phyloP scores from a whole-genome alignment of 2,329 filamentous ascomycete species.

The Xylariaceae sp. region DNA sequence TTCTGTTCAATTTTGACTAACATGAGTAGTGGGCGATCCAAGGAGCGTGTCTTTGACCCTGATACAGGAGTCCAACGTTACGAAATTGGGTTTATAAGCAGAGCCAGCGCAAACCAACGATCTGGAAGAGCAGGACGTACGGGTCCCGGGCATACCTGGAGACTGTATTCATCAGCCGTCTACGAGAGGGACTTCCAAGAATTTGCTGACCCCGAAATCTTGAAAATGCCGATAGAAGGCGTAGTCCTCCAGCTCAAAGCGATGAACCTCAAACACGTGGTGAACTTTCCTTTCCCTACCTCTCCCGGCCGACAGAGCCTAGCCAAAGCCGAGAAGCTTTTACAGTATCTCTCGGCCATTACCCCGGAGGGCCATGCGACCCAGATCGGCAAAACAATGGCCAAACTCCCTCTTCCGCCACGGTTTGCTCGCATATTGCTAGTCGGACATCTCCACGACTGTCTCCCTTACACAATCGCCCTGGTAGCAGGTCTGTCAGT shows the following conservation, averaged over 20 bases:
- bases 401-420: conserved; percentile 84
- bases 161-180: conserved; percentile 89
- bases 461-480: conserved; percentile 80
- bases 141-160: conserved; percentile 91
- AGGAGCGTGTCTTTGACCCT: conserved; percentile 87
- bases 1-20: conserved; percentile 4
- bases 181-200: conserved; percentile 85
- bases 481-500: conserved; percentile 85
- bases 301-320: conserved; percentile 74
- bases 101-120: conserved; percentile 88
- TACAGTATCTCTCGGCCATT: conserved; percentile 81
- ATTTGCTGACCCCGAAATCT: conserved; percentile 82
- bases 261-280: conserved; percentile 85
- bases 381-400: conserved; percentile 72
- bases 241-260: conserved; percentile 91
- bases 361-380: conserved; percentile 70
- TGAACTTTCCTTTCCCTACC: conserved; percentile 95
- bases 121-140: conserved; percentile 93
- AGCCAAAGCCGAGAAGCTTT: conserved; percentile 76
- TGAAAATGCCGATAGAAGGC: conserved; percentile 87
- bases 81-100: conserved; percentile 94
- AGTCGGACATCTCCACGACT: conserved; percentile 76
- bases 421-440: conserved; percentile 89
- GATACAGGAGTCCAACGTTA: conserved; percentile 91
- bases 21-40: conserved; percentile 66